Base-by-base conservation (phyloP, 2,329 filamentous ascomycete species). In the Fusarium coffeatum region DNA sequence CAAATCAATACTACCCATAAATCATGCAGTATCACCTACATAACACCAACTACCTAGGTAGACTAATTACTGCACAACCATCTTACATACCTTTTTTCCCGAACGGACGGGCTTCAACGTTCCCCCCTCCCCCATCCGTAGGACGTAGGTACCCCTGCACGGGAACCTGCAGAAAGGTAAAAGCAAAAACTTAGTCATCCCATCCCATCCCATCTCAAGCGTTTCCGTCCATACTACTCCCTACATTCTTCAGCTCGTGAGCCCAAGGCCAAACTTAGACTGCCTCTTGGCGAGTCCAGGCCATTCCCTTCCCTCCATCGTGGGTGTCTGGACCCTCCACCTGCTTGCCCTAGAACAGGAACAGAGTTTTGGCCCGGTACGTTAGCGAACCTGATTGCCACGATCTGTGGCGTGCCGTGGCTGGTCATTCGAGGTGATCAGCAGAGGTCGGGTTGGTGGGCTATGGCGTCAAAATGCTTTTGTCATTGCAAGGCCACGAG, bases 141-240 rank as follows among this genome's bases (percentile, higher is more conserved):
- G 18, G 34, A 37, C 34, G 34, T 37, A 37, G 34, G 10, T 37
- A 20, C 32, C 54, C 54, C 28, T 45, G 34, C 32, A 55, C 68
- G 68, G 68, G 68, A 69, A 71, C 64, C 43, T 71, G 64, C 68
- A 70, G 68, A 68, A 59, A 59, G 22, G 51, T 16, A 57, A 50
- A 66, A 30, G 20, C 37, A 42, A 47, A 55, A 66, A 56, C 42
- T 53, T 59, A 41, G 42, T 25, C 41, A 25, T 37, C 59, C 59
- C 46, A 30, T 48, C 13, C 46, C 22, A 51, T 51, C 28, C 47
- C 51, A 56, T 55, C 51, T 64, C 53, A 58, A 66, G 45, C 66
- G 63, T 62, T 69, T 42, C 34, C 16, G 32, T n/a, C 46, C 55
- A 46, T 55, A 55, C 34, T 37, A 37, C 18, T 37, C 18, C 18